These are phyloP conservation scores for Lepiota brunneoincarnata DNA, from an alignment of 768 basidiomycete genomes.

Conservation along the genomic window DNA sequence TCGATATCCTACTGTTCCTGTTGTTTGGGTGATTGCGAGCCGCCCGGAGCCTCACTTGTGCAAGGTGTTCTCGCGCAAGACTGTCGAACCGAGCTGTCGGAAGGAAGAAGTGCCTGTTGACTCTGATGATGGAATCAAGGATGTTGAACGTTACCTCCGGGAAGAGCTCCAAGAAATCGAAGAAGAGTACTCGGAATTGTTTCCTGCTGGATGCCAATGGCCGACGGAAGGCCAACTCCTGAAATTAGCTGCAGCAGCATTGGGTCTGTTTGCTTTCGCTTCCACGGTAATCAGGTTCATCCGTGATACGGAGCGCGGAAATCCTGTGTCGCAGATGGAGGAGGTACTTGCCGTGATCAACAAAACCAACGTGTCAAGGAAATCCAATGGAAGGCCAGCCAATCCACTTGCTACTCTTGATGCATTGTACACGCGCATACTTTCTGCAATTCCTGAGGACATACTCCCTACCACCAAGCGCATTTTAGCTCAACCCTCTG, in stretches of 20 bases:
- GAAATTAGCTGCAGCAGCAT: slow-evolving; percentile 14
- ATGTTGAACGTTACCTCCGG: slow-evolving; percentile 16
- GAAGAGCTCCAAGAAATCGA: slow-evolving; percentile 7
- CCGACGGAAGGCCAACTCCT: slow-evolving; percentile 10
- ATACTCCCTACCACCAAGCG: background rate
- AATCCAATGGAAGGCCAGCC: background rate
- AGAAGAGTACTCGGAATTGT: background rate
- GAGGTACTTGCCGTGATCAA: background rate
- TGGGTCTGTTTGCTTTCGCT: slow-evolving; percentile 23
- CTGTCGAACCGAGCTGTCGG: background rate
- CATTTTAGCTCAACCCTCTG: background rate
- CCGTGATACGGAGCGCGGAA: background rate
- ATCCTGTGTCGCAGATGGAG: background rate
- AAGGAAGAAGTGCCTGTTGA: slow-evolving; percentile 6
- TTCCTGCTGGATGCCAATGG: slow-evolving; percentile 15
- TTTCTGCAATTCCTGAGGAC: background rate
- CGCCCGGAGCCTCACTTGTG: too few species aligned
- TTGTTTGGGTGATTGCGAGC: slow-evolving; percentile 23
- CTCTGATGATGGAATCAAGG: slow-evolving; percentile 11
- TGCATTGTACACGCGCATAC: too few species aligned
- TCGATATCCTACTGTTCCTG: background rate
- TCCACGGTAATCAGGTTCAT: slow-evolving; percentile 20
- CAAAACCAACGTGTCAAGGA: background rate
- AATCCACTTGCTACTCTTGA: background rate
- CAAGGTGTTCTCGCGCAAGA: slow-evolving; percentile 12